Evolutionary conservation across 176 grass and related monocot genomes (phyloP), one percentile per base, ranked within the genome.

Genomic region (Aegilops umbellulata): DNA sequence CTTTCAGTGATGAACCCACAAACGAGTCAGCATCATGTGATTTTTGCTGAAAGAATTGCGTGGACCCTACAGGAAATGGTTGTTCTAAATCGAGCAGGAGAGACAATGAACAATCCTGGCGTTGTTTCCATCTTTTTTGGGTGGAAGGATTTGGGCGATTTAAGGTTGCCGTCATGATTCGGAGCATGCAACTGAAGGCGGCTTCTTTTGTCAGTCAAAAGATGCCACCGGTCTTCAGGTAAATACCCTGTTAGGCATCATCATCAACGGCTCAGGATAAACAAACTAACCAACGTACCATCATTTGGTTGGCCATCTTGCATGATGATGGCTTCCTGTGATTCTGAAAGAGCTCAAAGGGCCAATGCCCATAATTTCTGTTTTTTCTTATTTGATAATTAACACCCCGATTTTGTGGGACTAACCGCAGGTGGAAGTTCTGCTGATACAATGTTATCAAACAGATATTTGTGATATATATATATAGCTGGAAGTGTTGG

Each of bases 271-370:
- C 49, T 74, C 14, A 10, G 31, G 58, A 74, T 80, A 84, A 5
- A 47, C 36, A 71, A 72, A 68, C 65, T 30, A 69, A 36, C 24
- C 27, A 46, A 39, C 32, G 34, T 60, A 58, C 20, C 46, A 89
- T 89, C 69, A 89, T 89, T 81, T 49, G 34, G 77, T 89, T 81
- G 77, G 77, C 88, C 82, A 89, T 89, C 32, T 57, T 15, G 82
- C 32, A 39, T 55, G 41, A 41, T 47, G n/a, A 79, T 53, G 53
- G 29, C 65, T 78, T 20, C n/a, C 1, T 62, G 19, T 23, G 31
- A 35, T 78, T 69, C 22, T 42, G 30, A 23, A 51, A 51, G 14
- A 51, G 47, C 15, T 51, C 47, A 53, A 53, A 53, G 49, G 49
- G 6, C 16, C 14, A 49, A 49, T 5, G 49, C 15, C 49, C 49